phyloP scores from a whole-genome alignment of 257 asterid genomes.

The Agastache rugosa region DNA sequence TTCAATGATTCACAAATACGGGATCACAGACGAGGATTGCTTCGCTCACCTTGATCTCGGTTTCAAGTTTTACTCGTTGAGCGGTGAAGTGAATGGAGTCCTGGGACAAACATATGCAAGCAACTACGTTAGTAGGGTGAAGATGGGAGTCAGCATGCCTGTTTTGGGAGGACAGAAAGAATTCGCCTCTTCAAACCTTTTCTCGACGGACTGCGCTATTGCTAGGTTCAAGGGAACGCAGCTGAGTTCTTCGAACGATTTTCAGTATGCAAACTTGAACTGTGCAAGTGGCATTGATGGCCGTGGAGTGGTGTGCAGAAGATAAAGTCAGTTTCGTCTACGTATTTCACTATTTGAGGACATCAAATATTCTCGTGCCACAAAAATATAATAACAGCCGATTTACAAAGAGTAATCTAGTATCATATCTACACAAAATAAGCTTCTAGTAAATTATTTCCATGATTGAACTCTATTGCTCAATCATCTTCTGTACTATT shows the following conservation, averaged over 20 bases:
- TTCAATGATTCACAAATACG: constrained; percentile 66
- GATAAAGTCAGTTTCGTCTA: constrained; percentile 31
- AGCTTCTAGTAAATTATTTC: neutral
- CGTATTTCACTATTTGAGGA: constrained; percentile 7
- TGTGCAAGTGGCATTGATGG: constrained; percentile 66
- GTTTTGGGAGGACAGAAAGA: constrained; percentile 80
- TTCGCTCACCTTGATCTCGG: constrained; percentile 87
- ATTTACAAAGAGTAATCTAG: constrained; percentile 17
- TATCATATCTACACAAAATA: constrained; percentile 11
- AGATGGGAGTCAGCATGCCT: constrained; percentile 85
- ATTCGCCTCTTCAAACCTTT: constrained; percentile 60
- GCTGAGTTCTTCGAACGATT: constrained; percentile 14
- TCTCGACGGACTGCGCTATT: constrained; percentile 71
- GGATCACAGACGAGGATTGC: constrained; percentile 70
- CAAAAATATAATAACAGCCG: constrained; percentile 35
- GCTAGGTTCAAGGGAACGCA: constrained; percentile 59
- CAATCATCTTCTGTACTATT: neutral
- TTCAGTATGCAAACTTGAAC: constrained; percentile 51
- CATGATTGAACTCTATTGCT: neutral
- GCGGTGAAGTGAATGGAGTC: constrained; percentile 64
- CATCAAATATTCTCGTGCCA: constrained; percentile 22
- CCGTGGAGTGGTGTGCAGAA: constrained; percentile 77
- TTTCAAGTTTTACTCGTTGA: constrained; percentile 75
- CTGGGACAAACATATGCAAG: constrained; percentile 78
- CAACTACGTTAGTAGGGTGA: constrained; percentile 66